Percentiles rank a stretch among this genome's conserved stretches.
Conservation (phyloP, 1,139 yeast genomes). For the Eremothecium sinecaudum region DNA sequence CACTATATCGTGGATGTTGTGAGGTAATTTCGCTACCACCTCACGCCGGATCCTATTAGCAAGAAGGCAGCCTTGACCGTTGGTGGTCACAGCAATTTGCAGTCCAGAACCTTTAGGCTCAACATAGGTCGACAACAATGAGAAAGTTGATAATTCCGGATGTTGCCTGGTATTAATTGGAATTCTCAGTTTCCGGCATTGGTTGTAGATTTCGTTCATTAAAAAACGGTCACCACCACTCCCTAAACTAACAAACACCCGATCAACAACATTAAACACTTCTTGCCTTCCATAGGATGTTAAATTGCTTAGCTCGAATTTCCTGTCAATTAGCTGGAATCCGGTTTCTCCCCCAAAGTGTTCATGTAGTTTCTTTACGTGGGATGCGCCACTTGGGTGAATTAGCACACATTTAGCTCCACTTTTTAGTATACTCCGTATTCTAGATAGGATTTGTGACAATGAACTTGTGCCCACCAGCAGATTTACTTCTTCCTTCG, state of each 20-base stretch:
- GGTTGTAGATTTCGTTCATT: conserved; percentile 37
- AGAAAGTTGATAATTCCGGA: conserved; percentile 64
- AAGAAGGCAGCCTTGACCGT: conserved; percentile 82
- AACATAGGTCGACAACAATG: conserved; percentile 59
- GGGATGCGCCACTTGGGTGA: conserved; percentile 19
- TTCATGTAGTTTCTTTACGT: conserved; percentile 13
- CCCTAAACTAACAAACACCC: conserved; percentile 56
- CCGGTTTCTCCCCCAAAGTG: conserved; percentile 16
- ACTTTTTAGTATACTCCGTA: conserved; percentile 40
- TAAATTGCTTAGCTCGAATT: conserved; percentile 39
- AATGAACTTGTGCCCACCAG: conserved; percentile 47
- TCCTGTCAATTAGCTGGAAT: conserved; percentile 32
- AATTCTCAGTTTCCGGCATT: conserved; percentile 54
- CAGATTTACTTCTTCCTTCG: conserved; percentile 48
- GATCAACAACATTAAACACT: conserved; percentile 59
- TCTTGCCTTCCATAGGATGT: conserved; percentile 51
- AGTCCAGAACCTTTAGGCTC: conserved; percentile 54
- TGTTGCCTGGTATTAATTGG: conserved; percentile 76
- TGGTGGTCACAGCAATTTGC: conserved; percentile 77
- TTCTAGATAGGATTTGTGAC: conserved; percentile 43
- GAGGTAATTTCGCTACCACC: conserved; percentile 54
- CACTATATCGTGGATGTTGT: conserved; percentile 61
- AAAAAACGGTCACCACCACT: conserved; percentile 21
- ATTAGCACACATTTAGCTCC: conserved; percentile 55
- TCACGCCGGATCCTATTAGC: conserved; percentile 77